These are phyloP conservation scores for Sugiyamaella sp. DNA, from an alignment of 1,139 yeast genomes.

Conservation along the genomic window DNA sequence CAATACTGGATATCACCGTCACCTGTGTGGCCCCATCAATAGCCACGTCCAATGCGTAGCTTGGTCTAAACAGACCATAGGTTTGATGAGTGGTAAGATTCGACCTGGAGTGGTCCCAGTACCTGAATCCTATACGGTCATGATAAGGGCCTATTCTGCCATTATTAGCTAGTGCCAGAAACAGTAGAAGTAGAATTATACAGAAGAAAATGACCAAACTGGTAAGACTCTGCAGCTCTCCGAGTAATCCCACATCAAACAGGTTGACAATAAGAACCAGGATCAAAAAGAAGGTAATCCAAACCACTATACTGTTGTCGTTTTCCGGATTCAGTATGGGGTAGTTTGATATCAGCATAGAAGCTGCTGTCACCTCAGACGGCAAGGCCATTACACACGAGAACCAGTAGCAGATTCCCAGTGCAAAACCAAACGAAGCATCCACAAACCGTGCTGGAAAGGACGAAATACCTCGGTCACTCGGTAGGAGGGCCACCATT, in stretches of 20 bases:
- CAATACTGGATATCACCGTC: slow-evolving; percentile 49
- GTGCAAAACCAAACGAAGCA: slow-evolving; percentile 81
- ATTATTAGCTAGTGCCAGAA: slow-evolving; percentile 65
- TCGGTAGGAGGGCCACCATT: slow-evolving; percentile 81
- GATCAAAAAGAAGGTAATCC: slow-evolving; percentile 61
- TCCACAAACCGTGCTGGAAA: slow-evolving; percentile 79
- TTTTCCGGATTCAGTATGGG: slow-evolving; percentile 53
- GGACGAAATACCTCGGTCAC: slow-evolving; percentile 65
- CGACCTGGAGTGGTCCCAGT: slow-evolving; percentile 61
- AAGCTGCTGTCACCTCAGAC: slow-evolving; percentile 78
- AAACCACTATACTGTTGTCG: slow-evolving; percentile 60
- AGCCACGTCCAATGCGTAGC: slow-evolving; percentile 50
- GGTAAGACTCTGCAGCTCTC: slow-evolving; percentile 70
- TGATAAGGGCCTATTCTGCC: slow-evolving; percentile 48
- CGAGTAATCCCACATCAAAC: slow-evolving; percentile 70
- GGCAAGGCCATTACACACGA: slow-evolving; percentile 76
- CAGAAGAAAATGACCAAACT: slow-evolving; percentile 62
- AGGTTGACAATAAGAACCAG: slow-evolving; percentile 58
- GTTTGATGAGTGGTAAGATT: slow-evolving; percentile 53
- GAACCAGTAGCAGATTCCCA: slow-evolving; percentile 78
- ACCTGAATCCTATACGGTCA: slow-evolving; percentile 59
- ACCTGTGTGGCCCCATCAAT: slow-evolving; percentile 50
- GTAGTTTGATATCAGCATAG: slow-evolving; percentile 71
- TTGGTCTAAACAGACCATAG: slow-evolving; percentile 74
- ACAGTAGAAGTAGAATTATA: slow-evolving; percentile 57